Percentiles rank a stretch among this genome's conserved stretches.
These are phyloP conservation scores for Phaeosphaeriaceae sp. DNA, from an alignment of 2,329 filamentous ascomycete genomes.

Conservation along the genomic window DNA sequence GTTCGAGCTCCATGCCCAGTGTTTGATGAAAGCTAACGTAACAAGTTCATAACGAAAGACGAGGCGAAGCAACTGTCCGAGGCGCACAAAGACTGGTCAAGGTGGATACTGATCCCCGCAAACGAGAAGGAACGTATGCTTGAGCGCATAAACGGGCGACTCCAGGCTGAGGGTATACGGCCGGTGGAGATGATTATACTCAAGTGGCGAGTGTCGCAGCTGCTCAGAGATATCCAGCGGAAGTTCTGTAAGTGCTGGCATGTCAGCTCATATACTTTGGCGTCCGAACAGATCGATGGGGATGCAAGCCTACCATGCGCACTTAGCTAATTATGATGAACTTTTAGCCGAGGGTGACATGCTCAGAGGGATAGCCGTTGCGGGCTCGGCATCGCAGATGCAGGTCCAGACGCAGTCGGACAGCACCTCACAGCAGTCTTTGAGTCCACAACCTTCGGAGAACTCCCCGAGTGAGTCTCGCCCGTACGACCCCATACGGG, in stretches of 20 bases:
- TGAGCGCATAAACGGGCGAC: conserved; percentile 42
- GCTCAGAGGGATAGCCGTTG: conserved; percentile 39
- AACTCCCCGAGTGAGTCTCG: conserved; percentile 43
- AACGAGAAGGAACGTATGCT: conserved; percentile 47
- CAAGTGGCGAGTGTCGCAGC: conserved; percentile 47
- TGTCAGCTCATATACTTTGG: conserved; percentile 24
- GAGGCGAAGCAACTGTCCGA: conserved; percentile 46
- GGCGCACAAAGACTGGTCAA: conserved; percentile 46
- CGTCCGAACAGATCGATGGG: conserved; percentile 22
- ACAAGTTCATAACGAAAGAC: conserved; percentile 47
- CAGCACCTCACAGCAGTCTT: conserved; percentile 35
- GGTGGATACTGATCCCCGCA: conserved; percentile 47
- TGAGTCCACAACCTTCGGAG: conserved; percentile 40
- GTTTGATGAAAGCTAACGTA: conserved; percentile 29
- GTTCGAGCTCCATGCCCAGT: conserved; percentile 15
- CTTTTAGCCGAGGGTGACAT: conserved; percentile 47
- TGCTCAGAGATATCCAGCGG: conserved; percentile 45
- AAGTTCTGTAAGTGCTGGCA: conserved; percentile 45
- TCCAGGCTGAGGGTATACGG: conserved; percentile 45
- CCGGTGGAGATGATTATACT: conserved; percentile 47
- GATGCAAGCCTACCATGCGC: conserved; percentile 25
- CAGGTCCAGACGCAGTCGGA: conserved; percentile 36
- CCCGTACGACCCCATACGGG: conserved; percentile 46
- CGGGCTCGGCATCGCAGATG: conserved; percentile 36
- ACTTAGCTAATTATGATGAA: conserved; percentile 38